Base-by-base conservation (phyloP, 139 green algal species). In the Chlamydomonas sphaeroides region DNA sequence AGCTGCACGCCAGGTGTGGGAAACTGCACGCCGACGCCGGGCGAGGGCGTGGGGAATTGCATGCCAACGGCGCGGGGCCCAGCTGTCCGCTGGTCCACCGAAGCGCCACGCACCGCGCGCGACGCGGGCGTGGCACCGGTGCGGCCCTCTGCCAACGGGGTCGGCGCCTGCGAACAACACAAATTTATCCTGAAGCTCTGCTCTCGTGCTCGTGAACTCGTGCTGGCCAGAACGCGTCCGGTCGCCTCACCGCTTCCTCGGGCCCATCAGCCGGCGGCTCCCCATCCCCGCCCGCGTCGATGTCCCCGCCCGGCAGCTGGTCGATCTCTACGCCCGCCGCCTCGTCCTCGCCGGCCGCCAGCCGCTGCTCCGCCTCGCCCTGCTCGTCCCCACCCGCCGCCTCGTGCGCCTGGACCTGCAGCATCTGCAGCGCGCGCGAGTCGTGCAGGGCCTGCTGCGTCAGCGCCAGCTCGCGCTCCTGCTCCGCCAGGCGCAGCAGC, bases 361-460 rank as follows among this genome's bases (percentile, higher is more conserved):
- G 1, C 0, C 21, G 0, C 38, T 33, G 17, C 45, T 32, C 42
- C 30, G 14, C 30, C 18, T 39, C 67, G 14, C 28, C 28, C 67
- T 74, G 17, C 14, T 26, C 65, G 18, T 26, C 66, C 17, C 36
- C 25, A 7, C 39, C 66, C 15, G 15, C 66, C 21, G 30, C 42
- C 69, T 65, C 41, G 15, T 77, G 5, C 36, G 25, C 33, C 63
- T 41, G 33, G 33, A 15, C 26, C 20, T 25, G 2, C n/a, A 39
- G 41, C 62, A 72, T 15, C 7, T 73, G 42, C 62, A 51, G 38
- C 1, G 75, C 75, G 0, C 75, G 75, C 18, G 56, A 2, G 33
- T 82, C 62, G 26, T 82, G 75, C 21, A 49, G 36, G 26, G 32
- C 61, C 45, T 82, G 75, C 75, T 82, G 75, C 23, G 42, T 28